Base-by-base conservation (phyloP, 2,329 filamentous ascomycete species). In the Paracoccidioides lutzii region DNA sequence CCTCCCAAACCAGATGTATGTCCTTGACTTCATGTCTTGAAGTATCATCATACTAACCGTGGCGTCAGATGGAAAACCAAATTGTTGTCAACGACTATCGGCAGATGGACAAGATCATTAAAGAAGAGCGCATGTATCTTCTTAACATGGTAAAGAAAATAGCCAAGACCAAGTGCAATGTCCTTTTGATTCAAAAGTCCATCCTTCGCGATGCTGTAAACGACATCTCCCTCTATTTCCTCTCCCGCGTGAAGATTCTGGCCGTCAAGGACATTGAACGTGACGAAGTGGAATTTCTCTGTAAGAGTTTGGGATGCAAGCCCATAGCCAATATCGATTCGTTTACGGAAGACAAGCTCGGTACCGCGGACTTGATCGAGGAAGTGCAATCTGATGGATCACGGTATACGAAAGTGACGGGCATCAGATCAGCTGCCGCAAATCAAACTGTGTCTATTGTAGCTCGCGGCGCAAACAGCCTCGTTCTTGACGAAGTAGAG, bases 61-160 rank as follows among this genome's bases (percentile, higher is more conserved):
- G 37, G 32, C 46, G 10, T 51, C 64, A 89, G 83, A 98, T 98
- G 93, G 93, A 98, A 78, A 98, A 98, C 76, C 93, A 94, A 68
- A 97, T 98, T 61, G 85, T 95, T 37, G 93, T 98, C 67, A 98
- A 98, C 74, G 93, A 98, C 77, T 98, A 98, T 80, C 83, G 93
- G 68, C 93, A 98, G 73, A 98, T 98, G 93, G 93, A 98, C 79
- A 98, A 97, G 81, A 98, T 98, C 63, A 82, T 98, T 65, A 98
- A 98, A 77, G 93, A 98, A 76, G 93, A 98, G 78, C 88, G 93
- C 63, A 88, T 93, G 64, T 98, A 98, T 75, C 82, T 98, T 61
- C 81, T 98, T 57, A 97, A 97, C 78, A 88, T 98, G 83, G 90
- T 94, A 69, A 97, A 98, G 82, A 98, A 97, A 81, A 98, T 98